Evolutionary conservation across 2,329 filamentous ascomycete genomes (phyloP).

Genomic region (Pestalotiopsis sp.): DNA sequence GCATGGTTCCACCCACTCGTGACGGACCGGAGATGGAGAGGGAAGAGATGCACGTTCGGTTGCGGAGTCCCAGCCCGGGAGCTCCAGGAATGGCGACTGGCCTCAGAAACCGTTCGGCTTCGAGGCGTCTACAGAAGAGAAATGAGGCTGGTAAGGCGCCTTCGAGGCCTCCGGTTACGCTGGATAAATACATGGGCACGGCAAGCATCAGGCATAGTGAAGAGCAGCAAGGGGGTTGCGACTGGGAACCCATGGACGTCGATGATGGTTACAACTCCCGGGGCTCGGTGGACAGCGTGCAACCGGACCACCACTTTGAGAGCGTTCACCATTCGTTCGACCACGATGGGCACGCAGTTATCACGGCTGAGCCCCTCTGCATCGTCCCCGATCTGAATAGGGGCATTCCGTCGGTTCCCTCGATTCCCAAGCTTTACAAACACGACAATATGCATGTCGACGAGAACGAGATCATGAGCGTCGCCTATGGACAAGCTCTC

Average conservation of each 20-base stretch:
- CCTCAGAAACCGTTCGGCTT: not conserved
- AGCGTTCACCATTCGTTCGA: not conserved
- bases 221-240: not conserved
- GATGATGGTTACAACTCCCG: constrained; percentile 5
- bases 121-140: constrained; percentile 8
- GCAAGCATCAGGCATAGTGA: not conserved
- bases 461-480: constrained; percentile 8
- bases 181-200: not conserved
- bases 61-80: constrained; percentile 13
- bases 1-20: not conserved
- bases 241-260: constrained; percentile 13
- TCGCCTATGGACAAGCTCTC: constrained; percentile 8
- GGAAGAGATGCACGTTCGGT: constrained; percentile 3
- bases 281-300: not conserved
- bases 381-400: constrained; percentile 49
- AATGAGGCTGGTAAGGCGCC: not conserved
- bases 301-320: not conserved
- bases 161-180: constrained; percentile 9
- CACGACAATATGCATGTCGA: not conserved
- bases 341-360: not conserved
- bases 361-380: constrained; percentile 32
- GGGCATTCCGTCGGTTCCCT: constrained; percentile 48
- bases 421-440: constrained; percentile 45
- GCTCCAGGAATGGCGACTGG: constrained; percentile 3
- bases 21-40: not conserved